Conservation (phyloP, 768 basidiomycete genomes). For the Hirschioporus abietinus region DNA sequence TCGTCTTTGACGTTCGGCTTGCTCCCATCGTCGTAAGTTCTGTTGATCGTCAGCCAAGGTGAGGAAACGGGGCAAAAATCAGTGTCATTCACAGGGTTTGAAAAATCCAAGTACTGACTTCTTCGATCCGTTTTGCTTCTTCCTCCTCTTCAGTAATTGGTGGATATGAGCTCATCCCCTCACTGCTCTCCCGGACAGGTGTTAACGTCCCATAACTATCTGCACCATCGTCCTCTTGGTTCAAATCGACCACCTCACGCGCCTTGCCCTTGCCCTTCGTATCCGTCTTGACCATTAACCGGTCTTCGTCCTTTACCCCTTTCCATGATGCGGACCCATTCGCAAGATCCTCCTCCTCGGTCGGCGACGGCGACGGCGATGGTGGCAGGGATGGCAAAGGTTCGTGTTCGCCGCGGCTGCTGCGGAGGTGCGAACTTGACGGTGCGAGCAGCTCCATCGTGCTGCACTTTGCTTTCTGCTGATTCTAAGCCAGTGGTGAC, state of each 20-base stretch:
- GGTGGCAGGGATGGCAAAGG: constrained; percentile 27
- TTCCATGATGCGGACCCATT: constrained; percentile 28
- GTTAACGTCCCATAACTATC: constrained; percentile 16
- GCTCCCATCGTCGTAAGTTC: constrained; percentile 77
- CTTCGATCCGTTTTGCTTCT: constrained; percentile 65
- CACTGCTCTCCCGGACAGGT: constrained; percentile 11
- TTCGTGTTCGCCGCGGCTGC: constrained; percentile 3
- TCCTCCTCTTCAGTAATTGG: constrained; percentile 60
- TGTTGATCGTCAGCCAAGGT: constrained; percentile 24
- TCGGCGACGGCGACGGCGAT: constrained; percentile 27
- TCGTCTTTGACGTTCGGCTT: constrained; percentile 69
- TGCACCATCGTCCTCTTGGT: constrained; percentile 26
- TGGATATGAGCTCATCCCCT: constrained; percentile 45
- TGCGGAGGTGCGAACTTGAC: constrained; percentile 2
- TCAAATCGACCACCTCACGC: constrained; percentile 20
- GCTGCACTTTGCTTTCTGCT: not conserved
- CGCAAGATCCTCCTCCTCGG: constrained; percentile 41
- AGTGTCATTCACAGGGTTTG: constrained; percentile 4
- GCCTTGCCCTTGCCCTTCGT: constrained; percentile 22
- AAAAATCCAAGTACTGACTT: constrained; percentile 42
- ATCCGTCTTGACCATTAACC: constrained; percentile 16
- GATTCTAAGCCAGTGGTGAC: not conserved
- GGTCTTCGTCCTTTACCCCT: constrained; percentile 23
- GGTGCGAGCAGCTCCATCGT: not conserved
- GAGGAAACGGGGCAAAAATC: not conserved